phyloP scores from a whole-genome alignment of 805 yeast genomes.

The Spencermartinsiella europaea region DNA sequence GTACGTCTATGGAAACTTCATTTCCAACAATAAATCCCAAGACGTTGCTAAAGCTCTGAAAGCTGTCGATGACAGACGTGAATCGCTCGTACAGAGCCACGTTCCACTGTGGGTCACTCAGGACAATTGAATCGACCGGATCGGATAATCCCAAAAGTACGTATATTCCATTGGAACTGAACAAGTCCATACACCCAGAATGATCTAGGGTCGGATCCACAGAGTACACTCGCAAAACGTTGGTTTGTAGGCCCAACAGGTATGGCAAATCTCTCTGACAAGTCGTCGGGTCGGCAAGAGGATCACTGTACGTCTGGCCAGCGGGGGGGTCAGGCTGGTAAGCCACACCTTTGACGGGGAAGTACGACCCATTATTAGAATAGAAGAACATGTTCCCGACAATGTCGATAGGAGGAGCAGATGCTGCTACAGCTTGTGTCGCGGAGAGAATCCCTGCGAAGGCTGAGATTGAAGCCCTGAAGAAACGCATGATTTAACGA shows the following conservation, averaged over 20 bases:
- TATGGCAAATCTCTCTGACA: slow-evolving; percentile 78
- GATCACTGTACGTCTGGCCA: slow-evolving; percentile 68
- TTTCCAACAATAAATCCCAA: slow-evolving; percentile 96
- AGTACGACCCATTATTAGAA: slow-evolving; percentile 68
- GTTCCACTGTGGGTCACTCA: slow-evolving; percentile 71
- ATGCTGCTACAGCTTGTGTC: too few species aligned
- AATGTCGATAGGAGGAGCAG: slow-evolving; percentile 56
- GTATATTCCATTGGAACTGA: slow-evolving; percentile 85
- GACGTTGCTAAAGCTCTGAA: slow-evolving; percentile 71
- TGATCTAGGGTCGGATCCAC: slow-evolving; percentile 70
- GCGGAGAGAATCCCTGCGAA: too few species aligned
- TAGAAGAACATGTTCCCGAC: slow-evolving; percentile 74
- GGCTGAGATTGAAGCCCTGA: too few species aligned
- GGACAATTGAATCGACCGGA: slow-evolving; percentile 69
- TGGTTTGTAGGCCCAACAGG: slow-evolving; percentile 54
- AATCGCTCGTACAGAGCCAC: slow-evolving; percentile 80
- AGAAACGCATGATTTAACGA: too few species aligned
- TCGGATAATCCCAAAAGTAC: slow-evolving; percentile 86
- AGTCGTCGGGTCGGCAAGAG: slow-evolving; percentile 62
- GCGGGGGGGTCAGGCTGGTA: slow-evolving; percentile 67
- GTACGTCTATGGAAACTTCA: slow-evolving; percentile 85
- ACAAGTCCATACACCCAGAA: slow-evolving; percentile 68
- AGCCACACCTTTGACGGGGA: slow-evolving; percentile 83
- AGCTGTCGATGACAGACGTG: slow-evolving; percentile 82
- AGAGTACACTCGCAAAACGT: slow-evolving; percentile 81